These are phyloP conservation scores for Mycena kentingensis DNA, from an alignment of 768 basidiomycete species.

Conservation along the genomic window DNA sequence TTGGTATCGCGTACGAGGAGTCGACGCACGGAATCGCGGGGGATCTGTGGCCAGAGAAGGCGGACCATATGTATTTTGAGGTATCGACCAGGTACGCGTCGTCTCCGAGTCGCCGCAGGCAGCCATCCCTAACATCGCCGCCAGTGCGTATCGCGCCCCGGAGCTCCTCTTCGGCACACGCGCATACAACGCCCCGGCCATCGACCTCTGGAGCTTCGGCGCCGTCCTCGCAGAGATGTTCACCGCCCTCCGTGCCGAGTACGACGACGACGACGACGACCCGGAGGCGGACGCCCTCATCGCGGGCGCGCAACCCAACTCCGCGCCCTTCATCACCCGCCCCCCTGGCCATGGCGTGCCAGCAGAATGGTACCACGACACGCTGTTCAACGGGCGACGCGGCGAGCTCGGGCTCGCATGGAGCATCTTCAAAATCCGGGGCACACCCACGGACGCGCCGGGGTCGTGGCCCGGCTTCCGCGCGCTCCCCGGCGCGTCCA, in stretches of 20 bases:
- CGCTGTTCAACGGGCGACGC: conserved; percentile 70
- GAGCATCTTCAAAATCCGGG: conserved; percentile 84
- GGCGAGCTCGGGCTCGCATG: conserved; percentile 87
- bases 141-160: conserved; percentile 86
- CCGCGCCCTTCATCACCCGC: conserved; percentile 47
- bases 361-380: conserved; percentile 44
- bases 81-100: conserved; percentile 79
- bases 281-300: conserved; percentile 29
- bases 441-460: conserved; percentile 68
- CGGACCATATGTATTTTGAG: conserved; percentile 70
- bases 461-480: conserved; percentile 86
- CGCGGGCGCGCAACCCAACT: conserved; percentile 24
- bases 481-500: conserved; percentile 62
- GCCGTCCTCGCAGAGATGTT: conserved; percentile 79
- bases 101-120: neutral
- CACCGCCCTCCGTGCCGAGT: conserved; percentile 53
- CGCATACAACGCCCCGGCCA: conserved; percentile 66
- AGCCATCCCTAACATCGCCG: conserved; percentile 8
- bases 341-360: conserved; percentile 26
- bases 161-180: conserved; percentile 82
- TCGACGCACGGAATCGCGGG: conserved; percentile 31
- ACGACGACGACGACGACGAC: conserved; percentile 43
- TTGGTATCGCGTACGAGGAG: conserved; percentile 62
- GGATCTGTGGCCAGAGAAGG: conserved; percentile 67
- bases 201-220: conserved; percentile 86